A percentile compares a stretch with the other conserved stretches of the same genome.
phyloP scores from a whole-genome alignment of 352 stramenopile species.

The Globisporangium recalcitrans region DNA sequence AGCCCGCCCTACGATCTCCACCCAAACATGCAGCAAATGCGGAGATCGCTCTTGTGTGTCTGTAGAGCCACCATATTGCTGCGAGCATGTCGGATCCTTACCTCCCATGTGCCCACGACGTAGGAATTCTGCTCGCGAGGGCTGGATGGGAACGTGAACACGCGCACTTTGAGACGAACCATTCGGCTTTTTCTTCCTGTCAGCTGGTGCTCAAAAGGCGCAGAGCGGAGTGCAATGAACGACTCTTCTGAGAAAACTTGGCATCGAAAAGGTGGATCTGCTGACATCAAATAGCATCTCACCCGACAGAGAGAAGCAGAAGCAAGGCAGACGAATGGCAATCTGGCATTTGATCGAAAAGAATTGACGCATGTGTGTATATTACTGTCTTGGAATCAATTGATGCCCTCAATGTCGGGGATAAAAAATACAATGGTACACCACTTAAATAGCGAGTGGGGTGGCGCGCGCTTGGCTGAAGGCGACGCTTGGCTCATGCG shows the following conservation, averaged over 20 bases:
- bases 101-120: conserved; percentile 63
- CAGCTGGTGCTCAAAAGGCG: neutral
- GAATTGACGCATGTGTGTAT: neutral
- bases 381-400: conserved; percentile 8
- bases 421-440: conserved; percentile 12
- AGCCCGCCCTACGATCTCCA: conserved; percentile 34
- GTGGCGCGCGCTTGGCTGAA: neutral
- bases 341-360: neutral
- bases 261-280: too few relatives aligned
- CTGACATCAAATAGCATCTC: neutral
- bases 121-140: conserved; percentile 71
- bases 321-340: neutral
- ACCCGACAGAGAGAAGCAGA: neutral
- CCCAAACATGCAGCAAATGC: neutral
- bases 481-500: neutral
- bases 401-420: neutral
- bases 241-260: conserved; percentile 12
- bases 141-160: conserved; percentile 73
- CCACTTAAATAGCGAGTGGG: conserved; percentile 12
- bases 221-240: neutral
- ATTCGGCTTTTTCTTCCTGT: conserved; percentile 12
- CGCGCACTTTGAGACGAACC: conserved; percentile 62
- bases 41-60: neutral
- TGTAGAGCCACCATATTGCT: neutral
- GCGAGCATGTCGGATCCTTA: conserved; percentile 4